Evolutionary conservation across 225 moss, liverwort and hornwort genomes (phyloP), one percentile per base, ranked within the genome.

Genomic region (Sphagnum contortum): DNA sequence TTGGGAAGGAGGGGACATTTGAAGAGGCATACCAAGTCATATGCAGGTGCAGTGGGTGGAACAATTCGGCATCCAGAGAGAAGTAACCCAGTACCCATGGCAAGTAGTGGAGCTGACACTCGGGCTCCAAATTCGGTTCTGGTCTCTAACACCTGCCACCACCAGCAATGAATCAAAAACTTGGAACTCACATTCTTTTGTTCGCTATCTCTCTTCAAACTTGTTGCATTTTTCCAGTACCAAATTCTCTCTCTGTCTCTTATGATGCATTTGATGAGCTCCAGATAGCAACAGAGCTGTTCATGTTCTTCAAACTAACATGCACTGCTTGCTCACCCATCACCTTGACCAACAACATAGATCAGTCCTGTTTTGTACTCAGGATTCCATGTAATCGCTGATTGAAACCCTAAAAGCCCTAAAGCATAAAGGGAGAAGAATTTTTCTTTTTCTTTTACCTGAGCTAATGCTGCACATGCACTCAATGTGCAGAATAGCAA

Each of bases 51-150:
- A 55, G 78, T 65, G 9, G 81, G 63, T 64, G 98, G 98, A 47
- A 91, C 82, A 64, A 89, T 52, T 47, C 87, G 80, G 54, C 79
- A 70, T 58, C 76, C 69, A 67, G 91, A 84, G 60, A 98, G 91
- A 44, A 86, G 66, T 62, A 92, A 72, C 49, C 91, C 98, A 13
- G 81, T 48, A 51, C 82, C 78, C 90, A 98, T 98, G 9, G 98
- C 90, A 70, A 93, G 64, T 64, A 98, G 76, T 57, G 98, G 98
- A 48, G 87, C 91, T 45, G 98, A 98, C n/a, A 91, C 62, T 69
- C 80, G 80, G 10, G 74, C 68, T 50, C 96, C 93, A 82, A 87
- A 83, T 75, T 57, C 75, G 6, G 98, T 98, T 67, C 93, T 83
- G 60, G 82, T 71, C 75, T 98, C 93, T 71, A 91, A 69, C 55